Base-by-base conservation (phyloP, 2,329 filamentous ascomycete species). In the Fusarium beomiforme region DNA sequence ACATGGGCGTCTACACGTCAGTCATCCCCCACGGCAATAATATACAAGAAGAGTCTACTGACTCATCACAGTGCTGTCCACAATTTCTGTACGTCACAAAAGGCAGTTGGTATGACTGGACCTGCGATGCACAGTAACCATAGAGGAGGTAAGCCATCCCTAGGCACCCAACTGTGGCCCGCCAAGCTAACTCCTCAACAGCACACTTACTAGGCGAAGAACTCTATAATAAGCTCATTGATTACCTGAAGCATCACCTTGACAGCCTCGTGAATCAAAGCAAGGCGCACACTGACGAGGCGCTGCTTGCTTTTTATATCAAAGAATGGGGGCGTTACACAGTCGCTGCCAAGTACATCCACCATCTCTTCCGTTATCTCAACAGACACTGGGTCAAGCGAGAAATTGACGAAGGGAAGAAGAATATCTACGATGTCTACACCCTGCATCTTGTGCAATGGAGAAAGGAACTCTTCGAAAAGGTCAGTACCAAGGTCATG, bases 301-400 rank as follows among this genome's bases (percentile, higher is more conserved):
- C 95, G 3, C 87, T 99, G 13, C 88, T 99, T 31, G 87, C 88
- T 23, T 98, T 95, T 82, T 99, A 99, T 81, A 99, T 98, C 81
- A 90, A 92, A 78, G 95, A 99, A 86, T 99, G 96, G 96, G 91
- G 92, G 73, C 90, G 96, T 67, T 99, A 98, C 83, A 99, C 96
- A 4, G 93, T 93, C 17, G 95, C 96, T 2, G 96, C 95, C 65
- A 97, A 97, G 82, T 99, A 97, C 83, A 96, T 98, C 80, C 97
- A 99, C 82, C 95, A 99, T 79, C 85, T 99, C 11, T 99, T 99
- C 85, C 87, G 92, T 58, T 99, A 99, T 79, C 89, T 99, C 29
- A 99, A 99, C 79, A 90, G 96, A 33, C 96, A 99, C 83, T 99
- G 97, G 96, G 96, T 99, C 4, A 99, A 98, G 87, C 89, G 96